A percentile compares a stretch with the other conserved stretches of the same genome.
Conservation (phyloP, 1,139 yeast species). For the Sugiyamaella sp. region DNA sequence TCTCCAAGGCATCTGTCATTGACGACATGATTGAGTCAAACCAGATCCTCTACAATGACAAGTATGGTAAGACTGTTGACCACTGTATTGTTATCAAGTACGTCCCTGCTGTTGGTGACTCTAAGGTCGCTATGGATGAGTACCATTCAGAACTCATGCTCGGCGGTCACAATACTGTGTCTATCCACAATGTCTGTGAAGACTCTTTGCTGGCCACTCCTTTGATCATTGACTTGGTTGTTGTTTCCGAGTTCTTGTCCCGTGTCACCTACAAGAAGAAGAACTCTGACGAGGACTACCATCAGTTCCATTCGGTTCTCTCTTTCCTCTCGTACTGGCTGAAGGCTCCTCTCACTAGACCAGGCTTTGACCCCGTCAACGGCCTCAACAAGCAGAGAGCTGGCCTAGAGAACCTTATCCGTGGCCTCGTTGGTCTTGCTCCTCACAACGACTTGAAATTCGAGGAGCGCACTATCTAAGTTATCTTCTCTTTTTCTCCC, state of each 20-base stretch:
- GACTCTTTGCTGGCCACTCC: constrained; percentile 96
- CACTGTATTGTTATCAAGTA: constrained; percentile 96
- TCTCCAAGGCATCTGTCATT: constrained; percentile 88
- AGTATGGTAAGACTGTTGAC: constrained; percentile 77
- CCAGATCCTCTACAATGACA: constrained; percentile 80
- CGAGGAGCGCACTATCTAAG: constrained; percentile 65
- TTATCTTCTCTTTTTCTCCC: background rate
- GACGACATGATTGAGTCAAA: constrained; percentile 94
- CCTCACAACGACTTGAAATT: constrained; percentile 89
- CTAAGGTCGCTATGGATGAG: constrained; percentile 98
- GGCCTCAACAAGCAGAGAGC: constrained; percentile 94
- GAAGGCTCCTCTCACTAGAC: constrained; percentile 92
- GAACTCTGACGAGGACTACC: constrained; percentile 51
- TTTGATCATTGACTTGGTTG: constrained; percentile 85
- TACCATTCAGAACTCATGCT: constrained; percentile 95
- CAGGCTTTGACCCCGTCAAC: constrained; percentile 87
- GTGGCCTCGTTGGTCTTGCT: constrained; percentile 88
- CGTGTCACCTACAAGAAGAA: constrained; percentile 77
- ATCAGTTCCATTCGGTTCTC: constrained; percentile 80
- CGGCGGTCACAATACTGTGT: constrained; percentile 94
- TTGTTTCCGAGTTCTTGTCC: constrained; percentile 85
- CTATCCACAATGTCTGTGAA: constrained; percentile 94
- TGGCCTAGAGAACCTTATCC: constrained; percentile 87
- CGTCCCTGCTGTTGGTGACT: constrained; percentile 91
- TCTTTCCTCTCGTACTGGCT: constrained; percentile 93